Evolutionary conservation across 169 alveolate genomes (phyloP).

Genomic region (Plasmodium sp.): DNA sequence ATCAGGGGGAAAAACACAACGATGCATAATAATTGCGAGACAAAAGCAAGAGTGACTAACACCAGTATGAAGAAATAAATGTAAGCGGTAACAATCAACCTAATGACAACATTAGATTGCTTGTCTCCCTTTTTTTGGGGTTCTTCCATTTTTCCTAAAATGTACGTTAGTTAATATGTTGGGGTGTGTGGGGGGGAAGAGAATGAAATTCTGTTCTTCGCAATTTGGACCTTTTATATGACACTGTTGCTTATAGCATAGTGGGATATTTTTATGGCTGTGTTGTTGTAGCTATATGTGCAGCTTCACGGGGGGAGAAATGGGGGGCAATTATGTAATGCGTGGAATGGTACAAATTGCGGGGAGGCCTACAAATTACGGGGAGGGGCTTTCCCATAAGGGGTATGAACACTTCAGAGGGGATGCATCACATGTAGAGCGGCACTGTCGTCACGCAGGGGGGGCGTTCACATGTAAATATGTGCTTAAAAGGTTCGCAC

Average conservation of each 20-base stretch:
- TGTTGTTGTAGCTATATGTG: neutral
- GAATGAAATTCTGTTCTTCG: neutral
- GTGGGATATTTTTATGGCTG: neutral
- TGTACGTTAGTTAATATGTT: neutral
- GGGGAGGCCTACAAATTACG: neutral
- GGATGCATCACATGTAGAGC: neutral
- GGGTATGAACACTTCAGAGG: neutral
- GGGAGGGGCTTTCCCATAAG: neutral
- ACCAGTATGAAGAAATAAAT: neutral
- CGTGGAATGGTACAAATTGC: neutral
- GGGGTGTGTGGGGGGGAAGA: neutral
- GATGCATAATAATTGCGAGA: neutral
- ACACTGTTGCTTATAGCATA: neutral
- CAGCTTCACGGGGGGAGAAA: neutral
- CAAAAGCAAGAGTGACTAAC: neutral
- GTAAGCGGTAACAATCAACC: conserved; percentile 9
- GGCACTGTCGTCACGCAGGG: neutral
- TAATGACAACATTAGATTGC: neutral
- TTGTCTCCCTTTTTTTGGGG: neutral
- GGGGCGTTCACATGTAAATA: neutral
- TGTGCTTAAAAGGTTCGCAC: neutral
- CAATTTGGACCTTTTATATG: neutral
- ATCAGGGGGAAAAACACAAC: conserved; percentile 50
- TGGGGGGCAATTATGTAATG: neutral
- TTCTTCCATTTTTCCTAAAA: conserved; percentile 19